Percentiles rank a stretch among this genome's conserved stretches.
Conservation (phyloP, 176 grass and related monocot species). For the Tillandsia leiboldiana region DNA sequence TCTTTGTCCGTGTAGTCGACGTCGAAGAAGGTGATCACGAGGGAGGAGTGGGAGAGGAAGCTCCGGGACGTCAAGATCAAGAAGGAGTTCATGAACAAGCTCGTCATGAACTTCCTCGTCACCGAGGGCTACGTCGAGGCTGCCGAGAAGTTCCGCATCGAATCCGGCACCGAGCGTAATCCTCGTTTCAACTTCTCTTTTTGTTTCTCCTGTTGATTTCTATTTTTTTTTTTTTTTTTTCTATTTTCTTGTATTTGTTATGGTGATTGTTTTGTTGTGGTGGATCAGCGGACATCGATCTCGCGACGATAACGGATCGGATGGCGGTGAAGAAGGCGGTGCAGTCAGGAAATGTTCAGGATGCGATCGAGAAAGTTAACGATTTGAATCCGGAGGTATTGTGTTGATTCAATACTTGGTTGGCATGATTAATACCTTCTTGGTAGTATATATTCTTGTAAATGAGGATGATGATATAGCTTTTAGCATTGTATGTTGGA, state of each 20-base stretch:
- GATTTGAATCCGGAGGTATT: conserved; percentile 88
- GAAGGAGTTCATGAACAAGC: conserved; percentile 87
- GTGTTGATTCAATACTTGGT: not conserved
- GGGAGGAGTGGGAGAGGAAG: conserved; percentile 91
- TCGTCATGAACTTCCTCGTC: conserved; percentile 94
- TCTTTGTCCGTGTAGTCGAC: conserved; percentile 21
- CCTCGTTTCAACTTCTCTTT: not conserved
- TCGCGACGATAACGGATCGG: conserved; percentile 75
- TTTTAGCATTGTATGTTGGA: too few species aligned
- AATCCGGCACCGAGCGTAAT: conserved; percentile 88
- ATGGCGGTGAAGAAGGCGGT: conserved; percentile 88
- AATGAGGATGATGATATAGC: too few species aligned
- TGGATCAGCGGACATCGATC: conserved; percentile 77
- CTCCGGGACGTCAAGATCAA: conserved; percentile 87
- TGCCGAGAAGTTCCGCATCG: conserved; percentile 85
- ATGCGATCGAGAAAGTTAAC: conserved; percentile 94
- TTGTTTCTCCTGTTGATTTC: not conserved
- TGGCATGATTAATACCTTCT: too few species aligned
- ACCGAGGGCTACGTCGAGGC: conserved; percentile 88
- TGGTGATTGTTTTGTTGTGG: conserved; percentile 1
- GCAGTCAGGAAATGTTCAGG: conserved; percentile 92
- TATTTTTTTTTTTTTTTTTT: not conserved
- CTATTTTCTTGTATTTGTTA: not conserved
- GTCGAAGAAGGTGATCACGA: conserved; percentile 81
- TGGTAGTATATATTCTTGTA: too few species aligned